These are phyloP conservation scores for Cutaneotrichosporon mucoides DNA, from an alignment of 1,284 basidiomycete species.

Conservation along the genomic window DNA sequence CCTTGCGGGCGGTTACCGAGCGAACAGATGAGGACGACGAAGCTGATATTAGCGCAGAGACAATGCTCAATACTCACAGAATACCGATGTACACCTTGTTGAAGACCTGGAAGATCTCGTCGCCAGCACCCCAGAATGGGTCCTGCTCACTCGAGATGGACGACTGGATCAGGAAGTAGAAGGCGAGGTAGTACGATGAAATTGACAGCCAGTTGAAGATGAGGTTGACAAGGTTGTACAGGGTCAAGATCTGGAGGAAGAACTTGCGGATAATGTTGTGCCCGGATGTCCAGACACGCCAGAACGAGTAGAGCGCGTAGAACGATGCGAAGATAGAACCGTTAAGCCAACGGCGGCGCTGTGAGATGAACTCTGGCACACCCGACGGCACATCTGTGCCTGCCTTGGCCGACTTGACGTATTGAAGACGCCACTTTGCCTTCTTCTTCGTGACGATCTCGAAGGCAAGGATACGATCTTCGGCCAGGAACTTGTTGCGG, in stretches of 20 bases:
- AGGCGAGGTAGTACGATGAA: conserved; percentile 57
- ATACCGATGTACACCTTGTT: conserved; percentile 54
- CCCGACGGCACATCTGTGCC: conserved; percentile 70
- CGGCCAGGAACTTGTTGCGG: conserved; percentile 86
- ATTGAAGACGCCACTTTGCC: conserved; percentile 63
- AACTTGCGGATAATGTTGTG: conserved; percentile 82
- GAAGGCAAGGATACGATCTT: conserved; percentile 45
- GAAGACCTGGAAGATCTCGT: conserved; percentile 73
- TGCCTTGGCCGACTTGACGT: conserved; percentile 79
- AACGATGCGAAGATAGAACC: conserved; percentile 66
- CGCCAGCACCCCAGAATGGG: conserved; percentile 73
- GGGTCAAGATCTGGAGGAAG: conserved; percentile 59
- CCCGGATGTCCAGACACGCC: conserved; percentile 83
- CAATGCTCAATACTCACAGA: conserved; percentile 51
- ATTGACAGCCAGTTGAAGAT: conserved; percentile 61
- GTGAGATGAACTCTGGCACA: conserved; percentile 83
- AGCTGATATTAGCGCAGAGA: conserved; percentile 20
- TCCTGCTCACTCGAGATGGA: conserved; percentile 53
- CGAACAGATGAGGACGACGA: conserved; percentile 33
- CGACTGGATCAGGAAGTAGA: conserved; percentile 65
- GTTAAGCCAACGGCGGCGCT: conserved; percentile 85
- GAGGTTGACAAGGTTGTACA: conserved; percentile 45
- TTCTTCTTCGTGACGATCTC: conserved; percentile 46
- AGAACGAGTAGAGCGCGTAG: conserved; percentile 79
- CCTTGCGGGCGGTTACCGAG: conserved; percentile 80